These are phyloP conservation scores for Exophiala sideris DNA, from an alignment of 2,329 filamentous ascomycete species.

Conservation along the genomic window DNA sequence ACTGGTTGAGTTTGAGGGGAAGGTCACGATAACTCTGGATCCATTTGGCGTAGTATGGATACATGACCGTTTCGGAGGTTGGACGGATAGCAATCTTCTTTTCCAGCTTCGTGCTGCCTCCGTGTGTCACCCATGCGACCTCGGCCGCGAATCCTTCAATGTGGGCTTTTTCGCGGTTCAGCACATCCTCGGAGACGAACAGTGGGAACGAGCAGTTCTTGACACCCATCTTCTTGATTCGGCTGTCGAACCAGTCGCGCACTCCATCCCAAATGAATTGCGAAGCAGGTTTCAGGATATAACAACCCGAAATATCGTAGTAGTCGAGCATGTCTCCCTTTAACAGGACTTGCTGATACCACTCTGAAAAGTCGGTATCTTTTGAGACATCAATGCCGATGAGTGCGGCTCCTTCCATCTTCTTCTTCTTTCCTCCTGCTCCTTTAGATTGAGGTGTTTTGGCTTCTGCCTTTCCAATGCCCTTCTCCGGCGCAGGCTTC, in stretches of 20 bases:
- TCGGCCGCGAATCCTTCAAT: conserved; percentile 94
- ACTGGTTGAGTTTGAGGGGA: conserved; percentile 91
- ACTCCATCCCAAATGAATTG: conserved; percentile 68
- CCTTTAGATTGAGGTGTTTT: conserved; percentile 44
- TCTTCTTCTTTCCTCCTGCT: conserved; percentile 43
- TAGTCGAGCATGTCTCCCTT: conserved; percentile 98
- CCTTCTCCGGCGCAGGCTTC: conserved; percentile 40
- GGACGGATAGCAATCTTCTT: conserved; percentile 69
- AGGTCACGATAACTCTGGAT: conserved; percentile 95
- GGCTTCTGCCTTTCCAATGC: conserved; percentile 43
- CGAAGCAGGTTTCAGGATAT: conserved; percentile 76
- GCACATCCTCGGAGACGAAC: conserved; percentile 87
- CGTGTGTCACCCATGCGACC: conserved; percentile 55
- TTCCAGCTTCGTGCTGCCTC: conserved; percentile 89
- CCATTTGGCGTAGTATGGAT: conserved; percentile 94
- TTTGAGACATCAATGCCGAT: conserved; percentile 88
- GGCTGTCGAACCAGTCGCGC: conserved; percentile 54
- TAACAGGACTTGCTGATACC: conserved; percentile 96
- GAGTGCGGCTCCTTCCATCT: conserved; percentile 60
- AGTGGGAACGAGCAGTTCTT: conserved; percentile 96
- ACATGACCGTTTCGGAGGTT: conserved; percentile 79
- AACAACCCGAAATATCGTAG: conserved; percentile 97
- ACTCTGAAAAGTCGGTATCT: conserved; percentile 80
- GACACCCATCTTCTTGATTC: conserved; percentile 87
- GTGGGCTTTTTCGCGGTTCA: conserved; percentile 86